Percentiles rank a stretch among this genome's conserved stretches.
phyloP scores from a whole-genome alignment of 139 green algal species.

The Nannochloris sp. region DNA sequence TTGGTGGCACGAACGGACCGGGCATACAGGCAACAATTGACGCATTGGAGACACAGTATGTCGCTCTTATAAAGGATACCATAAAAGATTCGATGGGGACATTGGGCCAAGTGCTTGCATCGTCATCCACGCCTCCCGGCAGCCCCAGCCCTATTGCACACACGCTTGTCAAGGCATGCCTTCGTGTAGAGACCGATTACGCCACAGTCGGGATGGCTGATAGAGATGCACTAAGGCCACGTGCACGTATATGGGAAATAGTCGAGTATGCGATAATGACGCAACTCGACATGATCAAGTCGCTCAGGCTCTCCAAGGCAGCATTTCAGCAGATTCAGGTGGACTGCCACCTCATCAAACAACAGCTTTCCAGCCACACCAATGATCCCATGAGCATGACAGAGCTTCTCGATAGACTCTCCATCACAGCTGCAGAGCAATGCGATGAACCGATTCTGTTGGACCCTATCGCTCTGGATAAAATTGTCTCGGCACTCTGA shows the following conservation, averaged over 20 bases:
- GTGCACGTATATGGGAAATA: neutral
- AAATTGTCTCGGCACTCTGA: neutral
- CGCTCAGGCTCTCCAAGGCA: neutral
- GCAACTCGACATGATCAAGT: neutral
- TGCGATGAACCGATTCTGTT: slow-evolving; percentile 58
- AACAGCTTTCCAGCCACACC: slow-evolving; percentile 19
- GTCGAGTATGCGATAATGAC: neutral
- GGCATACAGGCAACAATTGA: no score
- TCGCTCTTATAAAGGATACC: no score
- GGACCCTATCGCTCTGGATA: slow-evolving; percentile 59
- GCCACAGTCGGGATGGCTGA: neutral
- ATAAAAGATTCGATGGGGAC: no score
- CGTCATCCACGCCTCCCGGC: neutral
- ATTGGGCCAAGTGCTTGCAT: no score
- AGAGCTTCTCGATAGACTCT: slow-evolving; percentile 37
- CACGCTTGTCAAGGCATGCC: neutral
- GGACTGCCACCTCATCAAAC: slow-evolving; percentile 62
- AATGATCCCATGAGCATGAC: no score
- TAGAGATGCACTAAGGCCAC: neutral
- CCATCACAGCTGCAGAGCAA: slow-evolving; percentile 59
- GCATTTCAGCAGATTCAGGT: slow-evolving; percentile 52
- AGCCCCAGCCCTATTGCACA: neutral
- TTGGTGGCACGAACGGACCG: no score
- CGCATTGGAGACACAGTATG: no score
- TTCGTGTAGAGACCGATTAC: neutral